Conservation (phyloP, 495 filamentous ascomycete genomes). For the Penicillium verhagenii region DNA sequence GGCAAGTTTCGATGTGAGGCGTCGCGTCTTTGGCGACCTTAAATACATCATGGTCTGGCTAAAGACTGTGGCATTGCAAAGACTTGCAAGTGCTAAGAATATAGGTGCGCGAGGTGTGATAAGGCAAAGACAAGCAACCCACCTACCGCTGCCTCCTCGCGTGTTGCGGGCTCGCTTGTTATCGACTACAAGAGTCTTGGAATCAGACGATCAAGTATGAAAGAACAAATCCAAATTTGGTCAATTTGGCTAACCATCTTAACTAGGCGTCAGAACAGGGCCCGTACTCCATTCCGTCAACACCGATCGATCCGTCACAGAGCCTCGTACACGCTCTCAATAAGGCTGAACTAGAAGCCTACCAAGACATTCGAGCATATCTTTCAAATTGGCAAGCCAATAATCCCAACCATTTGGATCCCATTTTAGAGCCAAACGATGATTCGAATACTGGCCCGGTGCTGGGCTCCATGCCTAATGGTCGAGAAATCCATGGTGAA, state of each 20-base stretch:
- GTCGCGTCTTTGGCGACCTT: conserved; percentile 11
- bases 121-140: conserved; percentile 1
- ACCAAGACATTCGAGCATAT: conserved; percentile 48
- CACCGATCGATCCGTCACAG: neutral
- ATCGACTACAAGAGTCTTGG: conserved; percentile 12
- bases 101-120: conserved; percentile 5
- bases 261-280: conserved; percentile 8
- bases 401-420: conserved; percentile 34
- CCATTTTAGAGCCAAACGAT: conserved; percentile 28
- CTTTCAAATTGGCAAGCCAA: conserved; percentile 53
- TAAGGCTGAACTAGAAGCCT: conserved; percentile 35
- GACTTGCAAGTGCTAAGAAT: conserved; percentile 11
- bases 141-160: neutral
- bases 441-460: conserved; percentile 12
- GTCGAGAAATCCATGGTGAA: conserved; percentile 32
- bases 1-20: conserved; percentile 19
- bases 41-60: conserved; percentile 27
- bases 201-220: neutral
- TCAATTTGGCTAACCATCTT: conserved; percentile 1
- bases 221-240: conserved; percentile 6
- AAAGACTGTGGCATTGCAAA: conserved; percentile 24
- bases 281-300: neutral
- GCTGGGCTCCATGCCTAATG: conserved; percentile 42
- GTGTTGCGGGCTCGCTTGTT: conserved; percentile 4
- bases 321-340: conserved; percentile 23